Evolutionary conservation across 2,329 filamentous ascomycete genomes (phyloP), one percentile per base, ranked within the genome.

Genomic region (Diaporthe vexans): DNA sequence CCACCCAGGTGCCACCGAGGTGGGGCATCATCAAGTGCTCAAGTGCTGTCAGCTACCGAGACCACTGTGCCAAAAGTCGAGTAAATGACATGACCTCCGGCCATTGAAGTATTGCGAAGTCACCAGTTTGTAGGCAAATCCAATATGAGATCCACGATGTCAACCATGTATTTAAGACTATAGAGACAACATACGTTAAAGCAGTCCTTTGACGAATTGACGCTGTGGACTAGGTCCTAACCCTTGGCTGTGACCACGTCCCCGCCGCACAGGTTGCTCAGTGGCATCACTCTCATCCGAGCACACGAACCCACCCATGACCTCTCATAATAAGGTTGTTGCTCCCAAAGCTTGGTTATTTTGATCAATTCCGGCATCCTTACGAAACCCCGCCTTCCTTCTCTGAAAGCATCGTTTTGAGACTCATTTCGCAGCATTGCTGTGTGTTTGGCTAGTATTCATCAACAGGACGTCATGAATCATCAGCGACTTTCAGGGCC

Each of bases 401-500:
- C 8, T 52, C 21, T 51, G 15, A 8, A 6, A 7, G 19, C 3
- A 26, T 4, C 10, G 3, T 24, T 24, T 13, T 17, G 19, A n/a
- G 46, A 3, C 40, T 19, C 11, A 19, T 10, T 4, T 4, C 21
- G 11, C 3, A 9, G 19, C 1, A 10, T 33, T 37, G 21, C n/a
- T 52, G 21, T 40, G 1, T 26, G 10, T 35, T 26, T 13, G 21
- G 21, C 7, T 29, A 37, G 29, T 52, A 7, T 7, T 6, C 46
- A 67, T 26, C n/a, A 52, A 24, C 29, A 65, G 52, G 33, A 67
- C 63, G 63, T 67, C 63, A 67, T 67, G 63, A 67, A 52, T 67
- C 63, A 52, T 52, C 46, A 13, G 26, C 21, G 46, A 52, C 63
- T 2, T 35, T 52, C 46, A 57, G 7, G 35, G 33, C 29, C 54